Evolutionary conservation across 495 filamentous ascomycete genomes (phyloP).

Genomic region (Pyrenula massariospora): DNA sequence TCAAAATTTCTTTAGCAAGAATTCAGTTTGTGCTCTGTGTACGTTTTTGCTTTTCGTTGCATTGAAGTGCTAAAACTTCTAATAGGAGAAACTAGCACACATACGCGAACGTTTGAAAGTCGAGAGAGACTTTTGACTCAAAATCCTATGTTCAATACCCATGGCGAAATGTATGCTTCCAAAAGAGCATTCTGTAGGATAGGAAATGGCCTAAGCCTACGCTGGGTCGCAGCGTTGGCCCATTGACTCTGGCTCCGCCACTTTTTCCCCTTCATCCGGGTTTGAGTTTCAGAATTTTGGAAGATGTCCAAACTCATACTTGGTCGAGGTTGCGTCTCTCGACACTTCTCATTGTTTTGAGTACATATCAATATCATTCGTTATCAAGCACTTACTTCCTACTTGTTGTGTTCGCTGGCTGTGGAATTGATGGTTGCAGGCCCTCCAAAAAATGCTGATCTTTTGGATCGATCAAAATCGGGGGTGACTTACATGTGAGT

Average conservation of each 20-base stretch:
- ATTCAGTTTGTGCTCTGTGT: neutral
- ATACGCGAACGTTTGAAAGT: neutral
- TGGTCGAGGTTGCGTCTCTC: neutral
- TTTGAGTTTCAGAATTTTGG: neutral
- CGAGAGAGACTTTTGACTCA: neutral
- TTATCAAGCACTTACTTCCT: neutral
- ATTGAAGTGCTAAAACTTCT: neutral
- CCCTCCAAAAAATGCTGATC: neutral
- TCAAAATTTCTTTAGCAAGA: neutral
- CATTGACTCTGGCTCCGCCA: neutral
- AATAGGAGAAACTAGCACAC: neutral
- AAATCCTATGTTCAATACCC: neutral
- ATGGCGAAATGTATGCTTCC: neutral
- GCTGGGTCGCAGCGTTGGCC: neutral
- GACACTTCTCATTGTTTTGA: neutral
- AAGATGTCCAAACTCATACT: neutral
- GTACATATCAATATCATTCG: neutral
- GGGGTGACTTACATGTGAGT: neutral
- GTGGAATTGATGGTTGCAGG: neutral
- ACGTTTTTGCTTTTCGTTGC: neutral
- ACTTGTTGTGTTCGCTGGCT: neutral
- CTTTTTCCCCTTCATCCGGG: neutral
- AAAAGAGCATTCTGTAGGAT: neutral
- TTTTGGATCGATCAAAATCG: neutral
- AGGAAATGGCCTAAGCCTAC: neutral